Conservation (phyloP, 2,329 filamentous ascomycete species). For the Coleophoma cylindrospora region DNA sequence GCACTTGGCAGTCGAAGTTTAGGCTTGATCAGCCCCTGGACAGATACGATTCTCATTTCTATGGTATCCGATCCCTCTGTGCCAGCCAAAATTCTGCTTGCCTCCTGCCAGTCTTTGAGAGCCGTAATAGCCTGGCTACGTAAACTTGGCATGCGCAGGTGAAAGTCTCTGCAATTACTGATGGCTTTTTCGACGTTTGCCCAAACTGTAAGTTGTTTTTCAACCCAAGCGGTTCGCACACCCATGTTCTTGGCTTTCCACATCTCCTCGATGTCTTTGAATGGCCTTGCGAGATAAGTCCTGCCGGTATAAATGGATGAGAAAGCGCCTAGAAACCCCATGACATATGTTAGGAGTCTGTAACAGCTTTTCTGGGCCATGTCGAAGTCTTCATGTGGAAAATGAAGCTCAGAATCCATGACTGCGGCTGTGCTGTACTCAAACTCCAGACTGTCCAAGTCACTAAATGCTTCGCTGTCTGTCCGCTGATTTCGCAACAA, state of each 20-base stretch:
- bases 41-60: slow-evolving; percentile 10
- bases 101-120: slow-evolving; percentile 9
- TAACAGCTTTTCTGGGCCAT: slow-evolving; percentile 14
- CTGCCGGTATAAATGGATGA: slow-evolving; percentile 10
- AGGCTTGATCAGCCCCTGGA: slow-evolving; percentile 8
- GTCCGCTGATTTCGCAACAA: slow-evolving; percentile 9
- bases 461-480: slow-evolving; percentile 6
- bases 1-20: slow-evolving; percentile 6
- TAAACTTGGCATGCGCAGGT: slow-evolving; percentile 3
- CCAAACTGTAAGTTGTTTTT: slow-evolving; percentile 14
- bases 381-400: slow-evolving; percentile 9
- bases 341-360: slow-evolving; percentile 11
- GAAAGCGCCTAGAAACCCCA: slow-evolving; percentile 12
- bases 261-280: slow-evolving; percentile 5
- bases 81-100: slow-evolving; percentile 10
- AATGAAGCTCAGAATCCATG: slow-evolving; percentile 3
- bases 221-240: slow-evolving; percentile 11
- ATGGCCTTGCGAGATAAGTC: slow-evolving; percentile 10
- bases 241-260: slow-evolving; percentile 12
- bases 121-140: slow-evolving; percentile 7
- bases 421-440: slow-evolving; percentile 9
- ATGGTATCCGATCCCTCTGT: slow-evolving; percentile 6
- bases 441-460: slow-evolving; percentile 13
- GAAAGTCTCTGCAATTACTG: slow-evolving; percentile 9
- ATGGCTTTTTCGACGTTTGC: slow-evolving; percentile 8